Base-by-base conservation (phyloP, 164 flowering plant species). In the Nelumbo lutea region DNA sequence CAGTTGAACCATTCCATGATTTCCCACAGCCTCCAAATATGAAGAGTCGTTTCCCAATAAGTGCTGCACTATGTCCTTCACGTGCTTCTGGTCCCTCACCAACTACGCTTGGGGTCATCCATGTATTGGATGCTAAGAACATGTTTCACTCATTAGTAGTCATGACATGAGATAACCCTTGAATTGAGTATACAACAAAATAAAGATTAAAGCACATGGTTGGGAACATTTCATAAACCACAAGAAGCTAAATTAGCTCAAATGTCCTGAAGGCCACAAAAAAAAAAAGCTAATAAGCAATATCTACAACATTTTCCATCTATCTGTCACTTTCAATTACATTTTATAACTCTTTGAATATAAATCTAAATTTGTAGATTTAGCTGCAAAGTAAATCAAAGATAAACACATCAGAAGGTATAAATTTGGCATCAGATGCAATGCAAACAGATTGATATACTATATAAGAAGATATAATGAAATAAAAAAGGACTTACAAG, bases 1-100 rank as follows among this genome's bases (percentile, higher is more conserved):
- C 96, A 42, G 76, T 76, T 64, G 83, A 78, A 62, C 64, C 72
- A 70, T 79, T 75, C 7, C 76, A 61, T 65, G 91, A 87, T 77
- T 91, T 95, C 60, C 99, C 97, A 69, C 93, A 86, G 38, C 99
- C 99, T 68, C 99, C 99, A 86, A 92, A 92, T 73, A 95, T 83
- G 77, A 87, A 92, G n/a, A 95, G 85, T 15, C 85, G 76, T 76
- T 85, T 87, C 39, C 95, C 97, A 75, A 90, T 74, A 68, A 88
- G 84, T 42, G 93, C 87, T 5, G 99, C 97, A 79, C 86, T 84
- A 76, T 95, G 99, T 50, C 97, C 99, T 79, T 95, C 97, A 60
- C 99, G 80, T 72, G 99, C 85, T 59, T 83, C 91, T 59, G 99
- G 99, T 62, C 85, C 91, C 38, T 88, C 87, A 14, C 99, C 99